Evolutionary conservation across 495 filamentous ascomycete species (phyloP).

Genomic region (Aspergillus sclerotiicarbonarius): DNA sequence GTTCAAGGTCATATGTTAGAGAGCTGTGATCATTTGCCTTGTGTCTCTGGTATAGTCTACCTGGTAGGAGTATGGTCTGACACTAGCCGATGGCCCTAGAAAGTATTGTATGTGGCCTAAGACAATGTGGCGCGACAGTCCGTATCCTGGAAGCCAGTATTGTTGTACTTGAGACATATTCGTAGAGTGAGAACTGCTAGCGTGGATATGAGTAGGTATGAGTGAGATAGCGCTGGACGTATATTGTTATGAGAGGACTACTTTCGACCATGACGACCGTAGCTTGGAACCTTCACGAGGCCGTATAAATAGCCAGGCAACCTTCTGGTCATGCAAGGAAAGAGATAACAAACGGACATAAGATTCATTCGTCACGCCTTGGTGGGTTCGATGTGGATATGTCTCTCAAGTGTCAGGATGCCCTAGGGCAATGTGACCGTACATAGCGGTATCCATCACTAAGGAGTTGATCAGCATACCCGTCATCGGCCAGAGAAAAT

Average conservation of each 20-base stretch:
- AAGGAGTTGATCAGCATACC: constrained; percentile 11
- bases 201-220: background rate
- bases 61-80: constrained; percentile 53
- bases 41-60: constrained; percentile 25
- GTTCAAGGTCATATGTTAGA: constrained; percentile 17
- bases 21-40: constrained; percentile 11
- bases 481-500: constrained; percentile 7
- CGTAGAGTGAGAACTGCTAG: background rate
- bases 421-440: background rate
- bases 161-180: constrained; percentile 30
- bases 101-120: constrained; percentile 53
- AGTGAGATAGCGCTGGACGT: background rate
- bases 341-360: background rate
- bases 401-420: background rate
- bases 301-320: background rate
- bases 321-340: background rate
- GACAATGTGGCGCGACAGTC: constrained; percentile 53
- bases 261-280: constrained; percentile 5
- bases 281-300: constrained; percentile 13
- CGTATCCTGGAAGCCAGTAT: constrained; percentile 55
- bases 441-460: background rate
- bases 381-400: background rate
- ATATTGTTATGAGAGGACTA: background rate
- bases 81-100: constrained; percentile 49
- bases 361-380: background rate